Conservation (phyloP, 225 moss, liverwort and hornwort genomes). For the Sphagnum contortum region DNA sequence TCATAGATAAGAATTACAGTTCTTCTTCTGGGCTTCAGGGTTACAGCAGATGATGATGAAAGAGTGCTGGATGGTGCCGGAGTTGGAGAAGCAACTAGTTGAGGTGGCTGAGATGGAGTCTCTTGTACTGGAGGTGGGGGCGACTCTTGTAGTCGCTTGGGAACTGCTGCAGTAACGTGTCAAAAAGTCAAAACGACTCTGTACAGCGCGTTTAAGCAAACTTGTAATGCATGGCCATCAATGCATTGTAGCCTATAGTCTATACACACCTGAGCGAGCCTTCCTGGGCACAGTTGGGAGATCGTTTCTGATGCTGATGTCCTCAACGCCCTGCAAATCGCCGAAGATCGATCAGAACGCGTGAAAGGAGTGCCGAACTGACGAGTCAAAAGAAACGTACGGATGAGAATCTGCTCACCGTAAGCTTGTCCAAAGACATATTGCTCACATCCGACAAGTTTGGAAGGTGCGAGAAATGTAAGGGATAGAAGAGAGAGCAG, state of each 20-base stretch:
- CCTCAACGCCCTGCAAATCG: slow-evolving; percentile 61
- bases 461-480: too few species aligned
- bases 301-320: slow-evolving; percentile 49
- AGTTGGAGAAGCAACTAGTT: slow-evolving; percentile 19
- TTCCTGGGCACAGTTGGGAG: slow-evolving; percentile 82
- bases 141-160: slow-evolving; percentile 71
- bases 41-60: slow-evolving; percentile 45
- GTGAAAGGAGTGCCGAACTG: too few species aligned
- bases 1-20: slow-evolving; percentile 23
- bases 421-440: too few species aligned
- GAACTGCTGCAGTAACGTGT: slow-evolving; percentile 44
- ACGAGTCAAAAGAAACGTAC: too few species aligned
- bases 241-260: too few species aligned
- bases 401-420: too few species aligned
- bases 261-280: slow-evolving; percentile 64
- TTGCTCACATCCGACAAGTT: too few species aligned
- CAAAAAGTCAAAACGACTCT: background rate
- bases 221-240: background rate
- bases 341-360: too few species aligned
- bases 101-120: slow-evolving; percentile 18
- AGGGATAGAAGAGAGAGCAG: too few species aligned
- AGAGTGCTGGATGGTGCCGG: slow-evolving; percentile 41
- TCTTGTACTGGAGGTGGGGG: slow-evolving; percentile 29
- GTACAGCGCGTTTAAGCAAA: background rate
- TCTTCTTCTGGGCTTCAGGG: slow-evolving; percentile 62